Percentiles rank a stretch among this genome's conserved stretches.
These are phyloP conservation scores for Cercospora janseana DNA, from an alignment of 2,329 filamentous ascomycete species.

Conservation along the genomic window DNA sequence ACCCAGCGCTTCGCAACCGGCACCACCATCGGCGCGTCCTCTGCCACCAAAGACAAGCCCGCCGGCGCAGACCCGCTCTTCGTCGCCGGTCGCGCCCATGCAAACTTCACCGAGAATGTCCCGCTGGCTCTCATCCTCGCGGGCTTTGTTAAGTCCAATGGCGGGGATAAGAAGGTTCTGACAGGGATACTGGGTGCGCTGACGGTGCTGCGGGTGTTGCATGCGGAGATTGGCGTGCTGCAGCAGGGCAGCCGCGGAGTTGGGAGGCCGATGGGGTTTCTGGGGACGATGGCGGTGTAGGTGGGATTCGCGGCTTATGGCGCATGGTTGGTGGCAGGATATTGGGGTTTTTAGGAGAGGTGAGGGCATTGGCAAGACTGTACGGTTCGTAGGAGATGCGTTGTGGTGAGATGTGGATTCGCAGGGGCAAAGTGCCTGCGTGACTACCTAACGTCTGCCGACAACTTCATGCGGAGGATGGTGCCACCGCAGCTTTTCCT, in stretches of 20 bases:
- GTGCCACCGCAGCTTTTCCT: no score
- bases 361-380: neutral
- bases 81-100: conserved; percentile 18
- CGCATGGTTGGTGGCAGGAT: conserved; percentile 14
- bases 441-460: no score
- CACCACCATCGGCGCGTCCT: conserved; percentile 5
- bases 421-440: no score
- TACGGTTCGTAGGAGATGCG: no score
- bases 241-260: neutral
- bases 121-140: conserved; percentile 20
- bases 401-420: neutral
- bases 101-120: conserved; percentile 24
- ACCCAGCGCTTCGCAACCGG: conserved; percentile 15
- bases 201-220: conserved; percentile 13
- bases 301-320: conserved; percentile 18
- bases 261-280: conserved; percentile 20
- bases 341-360: conserved; percentile 18
- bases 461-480: no score
- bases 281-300: conserved; percentile 11
- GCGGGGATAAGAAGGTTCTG: conserved; percentile 17
- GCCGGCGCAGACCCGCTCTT: conserved; percentile 13
- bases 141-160: conserved; percentile 17
- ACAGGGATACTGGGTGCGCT: conserved; percentile 12
- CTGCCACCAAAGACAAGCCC: neutral
- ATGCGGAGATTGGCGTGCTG: conserved; percentile 19